phyloP scores from a whole-genome alignment of 1,284 basidiomycete species.

The Cryptococcus sp. region DNA sequence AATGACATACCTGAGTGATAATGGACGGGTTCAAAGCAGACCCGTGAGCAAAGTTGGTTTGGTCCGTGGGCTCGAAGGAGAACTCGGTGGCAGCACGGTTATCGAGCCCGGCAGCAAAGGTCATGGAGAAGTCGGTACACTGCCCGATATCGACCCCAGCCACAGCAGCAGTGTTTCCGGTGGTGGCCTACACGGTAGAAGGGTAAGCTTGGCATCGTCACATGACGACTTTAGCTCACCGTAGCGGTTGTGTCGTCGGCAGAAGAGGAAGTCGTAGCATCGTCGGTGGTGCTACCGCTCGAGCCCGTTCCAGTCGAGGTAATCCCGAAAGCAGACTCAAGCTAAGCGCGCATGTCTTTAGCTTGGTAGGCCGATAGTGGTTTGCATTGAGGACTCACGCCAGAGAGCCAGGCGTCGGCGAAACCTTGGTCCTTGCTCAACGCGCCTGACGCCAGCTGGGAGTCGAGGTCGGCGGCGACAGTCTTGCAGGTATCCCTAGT shows the following conservation, averaged over 20 bases:
- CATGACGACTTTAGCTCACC: background rate
- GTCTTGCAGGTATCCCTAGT: conserved; percentile 24
- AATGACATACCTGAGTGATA: conserved; percentile 48
- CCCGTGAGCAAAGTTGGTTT: conserved; percentile 28
- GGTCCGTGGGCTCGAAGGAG: conserved; percentile 32
- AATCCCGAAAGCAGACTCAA: conserved; percentile 27
- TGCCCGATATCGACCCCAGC: conserved; percentile 21
- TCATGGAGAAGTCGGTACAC: conserved; percentile 52
- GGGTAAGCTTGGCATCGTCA: background rate
- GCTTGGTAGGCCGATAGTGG: too few species aligned
- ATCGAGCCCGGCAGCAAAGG: conserved; percentile 61
- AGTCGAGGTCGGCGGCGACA: conserved; percentile 26
- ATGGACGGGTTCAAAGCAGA: conserved; percentile 57
- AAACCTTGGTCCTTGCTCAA: conserved; percentile 25
- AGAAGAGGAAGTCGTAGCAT: conserved; percentile 24
- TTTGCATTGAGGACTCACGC: conserved; percentile 13
- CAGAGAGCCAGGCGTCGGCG: conserved; percentile 37
- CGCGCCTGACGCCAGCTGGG: conserved; percentile 22
- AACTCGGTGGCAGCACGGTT: conserved; percentile 56
- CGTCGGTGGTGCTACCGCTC: conserved; percentile 17
- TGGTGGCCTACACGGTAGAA: background rate
- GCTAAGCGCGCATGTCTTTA: conserved; percentile 12
- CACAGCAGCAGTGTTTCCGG: background rate
- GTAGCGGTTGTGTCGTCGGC: conserved; percentile 15
- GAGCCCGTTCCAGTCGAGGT: conserved; percentile 19